Percentiles rank a stretch among this genome's conserved stretches.
Evolutionary conservation across 2,329 filamentous ascomycete genomes (phyloP).

Genomic region (Diplodia mutila): DNA sequence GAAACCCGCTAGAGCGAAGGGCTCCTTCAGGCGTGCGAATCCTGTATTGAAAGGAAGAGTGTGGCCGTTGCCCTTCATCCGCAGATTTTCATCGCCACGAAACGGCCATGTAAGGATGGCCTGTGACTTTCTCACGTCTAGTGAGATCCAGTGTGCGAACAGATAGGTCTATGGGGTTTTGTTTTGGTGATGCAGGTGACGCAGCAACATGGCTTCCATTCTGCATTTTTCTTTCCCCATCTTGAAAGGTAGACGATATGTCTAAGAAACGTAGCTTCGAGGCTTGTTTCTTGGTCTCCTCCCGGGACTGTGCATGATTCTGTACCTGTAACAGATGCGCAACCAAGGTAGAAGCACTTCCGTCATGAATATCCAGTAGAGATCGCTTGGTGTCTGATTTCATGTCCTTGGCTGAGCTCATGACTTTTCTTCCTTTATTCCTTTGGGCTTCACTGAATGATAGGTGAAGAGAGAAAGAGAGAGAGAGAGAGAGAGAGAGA

Average conservation of each 20-base stretch:
- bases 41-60: background rate
- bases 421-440: background rate
- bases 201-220: background rate
- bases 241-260: constrained; percentile 28
- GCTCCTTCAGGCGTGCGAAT: background rate
- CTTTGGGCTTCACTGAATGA: background rate
- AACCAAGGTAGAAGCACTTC: constrained; percentile 26
- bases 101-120: constrained; percentile 30
- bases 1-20: constrained; percentile 30
- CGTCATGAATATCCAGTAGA: constrained; percentile 29
- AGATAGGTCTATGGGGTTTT: background rate
- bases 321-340: constrained; percentile 30
- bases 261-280: constrained; percentile 29
- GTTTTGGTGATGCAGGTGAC: background rate
- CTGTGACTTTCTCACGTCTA: constrained; percentile 23
- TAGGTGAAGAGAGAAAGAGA: background rate
- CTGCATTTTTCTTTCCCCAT: constrained; percentile 3
- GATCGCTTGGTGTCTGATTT: background rate
- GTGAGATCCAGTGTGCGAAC: constrained; percentile 19
- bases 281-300: constrained; percentile 28
- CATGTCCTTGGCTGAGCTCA: background rate
- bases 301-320: constrained; percentile 24
- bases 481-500: background rate
- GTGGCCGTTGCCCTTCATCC: constrained; percentile 1
- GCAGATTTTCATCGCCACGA: constrained; percentile 30